These are phyloP conservation scores for Cercophora samala DNA, from an alignment of 495 filamentous ascomycete genomes.

Conservation along the genomic window DNA sequence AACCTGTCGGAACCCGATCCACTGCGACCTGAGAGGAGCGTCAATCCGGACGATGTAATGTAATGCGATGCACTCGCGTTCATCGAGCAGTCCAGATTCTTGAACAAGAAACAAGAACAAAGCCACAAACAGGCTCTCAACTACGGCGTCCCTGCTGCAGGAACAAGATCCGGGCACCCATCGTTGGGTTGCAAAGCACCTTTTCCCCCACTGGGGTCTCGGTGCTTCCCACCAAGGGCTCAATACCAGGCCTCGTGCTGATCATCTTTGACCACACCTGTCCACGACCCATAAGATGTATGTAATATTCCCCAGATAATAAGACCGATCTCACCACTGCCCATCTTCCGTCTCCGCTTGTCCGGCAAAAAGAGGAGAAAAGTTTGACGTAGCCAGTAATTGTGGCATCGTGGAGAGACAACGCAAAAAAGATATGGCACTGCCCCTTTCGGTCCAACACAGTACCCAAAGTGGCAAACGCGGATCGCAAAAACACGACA, in stretches of 20 bases:
- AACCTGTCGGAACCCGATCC: background rate
- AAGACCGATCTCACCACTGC: background rate
- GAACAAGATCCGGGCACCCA: background rate
- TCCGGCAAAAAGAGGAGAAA: background rate
- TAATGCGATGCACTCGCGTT: background rate
- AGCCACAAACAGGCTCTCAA: background rate
- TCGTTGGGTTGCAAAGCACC: background rate
- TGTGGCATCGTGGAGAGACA: background rate
- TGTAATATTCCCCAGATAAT: background rate
- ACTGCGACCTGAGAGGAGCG: background rate
- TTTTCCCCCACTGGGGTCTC: background rate
- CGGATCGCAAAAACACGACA: background rate
- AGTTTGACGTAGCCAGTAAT: background rate
- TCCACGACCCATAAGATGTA: background rate
- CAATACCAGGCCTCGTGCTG: background rate
- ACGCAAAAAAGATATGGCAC: background rate
- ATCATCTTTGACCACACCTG: background rate
- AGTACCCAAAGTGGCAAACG: background rate
- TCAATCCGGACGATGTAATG: background rate
- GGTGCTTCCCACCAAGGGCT: background rate
- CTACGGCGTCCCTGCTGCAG: background rate
- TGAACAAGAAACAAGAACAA: background rate
- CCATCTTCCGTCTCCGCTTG: background rate
- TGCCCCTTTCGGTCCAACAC: background rate
- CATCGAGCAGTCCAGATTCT: background rate